Evolutionary conservation across 352 stramenopile species (phyloP), one percentile per base, ranked within the genome.

Genomic region (Phytophthora agathidicida): DNA sequence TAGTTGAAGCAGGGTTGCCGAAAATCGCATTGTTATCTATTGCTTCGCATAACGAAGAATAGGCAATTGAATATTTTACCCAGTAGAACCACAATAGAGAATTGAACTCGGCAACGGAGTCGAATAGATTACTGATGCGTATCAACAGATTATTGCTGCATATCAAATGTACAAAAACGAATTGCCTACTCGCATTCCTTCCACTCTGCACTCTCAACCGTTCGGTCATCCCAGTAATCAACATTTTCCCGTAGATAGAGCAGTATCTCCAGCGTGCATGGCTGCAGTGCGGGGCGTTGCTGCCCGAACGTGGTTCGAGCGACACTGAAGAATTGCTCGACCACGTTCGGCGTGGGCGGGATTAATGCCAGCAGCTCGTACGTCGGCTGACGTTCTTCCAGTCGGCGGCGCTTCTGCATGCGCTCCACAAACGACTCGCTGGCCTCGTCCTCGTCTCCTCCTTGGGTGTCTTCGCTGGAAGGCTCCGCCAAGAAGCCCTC

Each of bases 341-440:
- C 43, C 13, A 62, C 22, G 23, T 48, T 54, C 1, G 53, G 49
- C 1, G 53, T 62, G 13, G 54, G 54, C 1, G 54, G 36, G 22
- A 62, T n/a, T 54, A 44, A 23, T 46, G 3, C 27, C 9, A 62
- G 19, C 42, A 62, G 7, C 0, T 20, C 22, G 20, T 62, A 54
- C 3, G 27, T 16, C 17, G 39, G 26, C 19, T 42, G 16, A 3
- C 22, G 17, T 13, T 54, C 11, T 3, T 23, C 53, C 4, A 51
- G 26, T 5, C 43, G 32, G 8, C 33, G 17, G 2, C 32, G 41
- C n/a, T 45, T 51, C n/a, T 49, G 30, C 1, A 62, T 30, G 9
- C 28, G 49, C 45, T 32, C 32, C 6, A 54, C 43, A n/a, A 62
- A 62, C 0, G 38, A 59, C n/a, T n/a, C n/a, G n/a, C n/a, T n/a